Base-by-base conservation (phyloP, 2,329 filamentous ascomycete species). In the Didymella pomorum region DNA sequence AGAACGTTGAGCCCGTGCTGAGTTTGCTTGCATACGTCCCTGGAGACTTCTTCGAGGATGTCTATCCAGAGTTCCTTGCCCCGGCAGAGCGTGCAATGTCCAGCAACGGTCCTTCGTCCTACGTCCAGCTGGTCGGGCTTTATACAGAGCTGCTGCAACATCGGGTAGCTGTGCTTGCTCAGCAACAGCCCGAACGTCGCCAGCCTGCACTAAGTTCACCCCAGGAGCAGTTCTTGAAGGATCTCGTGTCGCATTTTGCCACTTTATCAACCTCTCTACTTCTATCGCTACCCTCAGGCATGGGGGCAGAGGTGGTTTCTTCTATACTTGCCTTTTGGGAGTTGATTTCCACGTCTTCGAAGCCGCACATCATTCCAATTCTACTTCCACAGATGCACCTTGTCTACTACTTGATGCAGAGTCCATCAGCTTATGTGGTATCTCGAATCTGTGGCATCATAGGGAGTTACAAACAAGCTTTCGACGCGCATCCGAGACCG, bases 321-420 rank as follows among this genome's bases (percentile, higher is more conserved):
- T 79, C 71, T 0, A 65, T 83, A 20, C 80, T 93, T 16, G 82
- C 91, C 31, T 86, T 88, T 71, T 93, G 94, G 76, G 91, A 90
- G 74, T 79, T 84, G 52, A 81, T 86, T 6, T 83, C 86, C 4
- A 63, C 65, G 16, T 69, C 66, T 6, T 71, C 72, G 3, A 61
- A 65, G 21, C 70, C 72, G 2, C 56, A 69, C 16, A 21, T 63
- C 23, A 81, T 92, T 39, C 86, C 87, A 23, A 86, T 94, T 63
- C 83, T 86, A 55, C 84, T 93, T 20, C 92, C 91, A 0, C 83
- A 88, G 0, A 82, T 87, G 1, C 79, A 84, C 3, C 82, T 92
- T 10, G 81, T 93, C 21, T 95, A 95, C 76, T 83, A 83, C 10
- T 80, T 95, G 37, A 81, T 88, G 62, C 93, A 95, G 73, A 84